Percentiles rank a stretch among this genome's conserved stretches.
phyloP scores from a whole-genome alignment of 345 rosid species.

The Xanthoceras sorbifolium region DNA sequence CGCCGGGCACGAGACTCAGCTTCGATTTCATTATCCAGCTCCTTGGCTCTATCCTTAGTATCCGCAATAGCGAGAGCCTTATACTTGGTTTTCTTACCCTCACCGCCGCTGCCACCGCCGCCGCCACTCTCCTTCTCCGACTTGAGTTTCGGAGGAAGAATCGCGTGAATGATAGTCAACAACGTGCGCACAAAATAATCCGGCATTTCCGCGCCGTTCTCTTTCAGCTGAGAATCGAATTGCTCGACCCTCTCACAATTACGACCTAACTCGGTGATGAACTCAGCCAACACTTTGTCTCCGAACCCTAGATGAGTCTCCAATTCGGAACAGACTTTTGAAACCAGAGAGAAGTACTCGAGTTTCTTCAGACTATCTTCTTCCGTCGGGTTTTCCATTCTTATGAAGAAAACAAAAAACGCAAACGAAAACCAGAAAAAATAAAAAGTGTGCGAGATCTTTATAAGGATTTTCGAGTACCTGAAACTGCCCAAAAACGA shows the following conservation, averaged over 20 bases:
- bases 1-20: conserved; percentile 45
- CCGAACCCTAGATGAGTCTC: conserved; percentile 78
- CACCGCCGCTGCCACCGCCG: conserved; percentile 27
- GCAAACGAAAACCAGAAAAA: neutral
- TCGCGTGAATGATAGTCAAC: conserved; percentile 76
- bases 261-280: conserved; percentile 69
- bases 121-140: conserved; percentile 42
- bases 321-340: conserved; percentile 80
- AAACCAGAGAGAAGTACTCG: conserved; percentile 68
- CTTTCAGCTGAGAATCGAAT: conserved; percentile 69
- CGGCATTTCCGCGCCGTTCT: conserved; percentile 81
- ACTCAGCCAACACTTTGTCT: conserved; percentile 79
- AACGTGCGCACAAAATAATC: conserved; percentile 87
- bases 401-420: neutral
- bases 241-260: conserved; percentile 63
- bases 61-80: conserved; percentile 71
- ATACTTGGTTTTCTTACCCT: conserved; percentile 49
- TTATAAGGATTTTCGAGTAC: neutral
- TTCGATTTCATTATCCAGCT: conserved; percentile 65
- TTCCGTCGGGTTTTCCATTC: neutral
- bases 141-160: conserved; percentile 62
- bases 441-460: too few relatives aligned
- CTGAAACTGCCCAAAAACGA: neutral
- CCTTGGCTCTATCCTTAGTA: conserved; percentile 65
- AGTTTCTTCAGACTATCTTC: conserved; percentile 50